phyloP scores from a whole-genome alignment of 495 filamentous ascomycete genomes.

The Aspergillus taichungensis region DNA sequence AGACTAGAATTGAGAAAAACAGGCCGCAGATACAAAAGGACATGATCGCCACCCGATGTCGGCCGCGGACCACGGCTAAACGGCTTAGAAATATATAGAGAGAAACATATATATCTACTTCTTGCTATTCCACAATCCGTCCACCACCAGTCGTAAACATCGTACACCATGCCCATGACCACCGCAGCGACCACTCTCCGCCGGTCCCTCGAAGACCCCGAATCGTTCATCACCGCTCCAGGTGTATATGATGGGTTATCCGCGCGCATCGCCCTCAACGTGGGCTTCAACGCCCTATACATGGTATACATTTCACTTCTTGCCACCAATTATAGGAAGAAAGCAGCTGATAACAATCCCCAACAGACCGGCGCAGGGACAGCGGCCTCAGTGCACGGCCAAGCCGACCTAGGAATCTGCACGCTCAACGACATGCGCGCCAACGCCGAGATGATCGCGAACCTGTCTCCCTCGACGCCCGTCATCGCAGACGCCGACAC shows the following conservation, averaged over 20 bases:
- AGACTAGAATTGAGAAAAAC: no score
- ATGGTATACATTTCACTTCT: conserved; percentile 38
- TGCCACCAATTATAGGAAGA: not conserved
- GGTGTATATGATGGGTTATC: conserved; percentile 66
- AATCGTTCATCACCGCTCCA: conserved; percentile 43
- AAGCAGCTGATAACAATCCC: conserved; percentile 3
- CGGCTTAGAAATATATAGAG: no score
- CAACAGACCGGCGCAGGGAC: conserved; percentile 58
- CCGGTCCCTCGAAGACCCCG: conserved; percentile 20
- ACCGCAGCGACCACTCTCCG: conserved; percentile 25
- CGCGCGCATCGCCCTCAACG: conserved; percentile 51
- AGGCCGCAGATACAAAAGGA: no score
- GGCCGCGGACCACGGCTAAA: no score
- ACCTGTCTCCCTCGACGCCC: conserved; percentile 35
- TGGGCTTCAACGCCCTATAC: conserved; percentile 57
- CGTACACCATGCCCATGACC: conserved; percentile 20
- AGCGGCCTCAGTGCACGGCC: conserved; percentile 54
- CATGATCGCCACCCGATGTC: no score
- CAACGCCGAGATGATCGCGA: conserved; percentile 36
- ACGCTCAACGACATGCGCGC: conserved; percentile 38
- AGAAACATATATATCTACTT: no score
- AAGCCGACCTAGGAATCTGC: conserved; percentile 57
- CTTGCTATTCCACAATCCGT: no score
- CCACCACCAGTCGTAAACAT: no score
- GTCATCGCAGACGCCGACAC: conserved; percentile 67